A percentile compares a stretch with the other conserved stretches of the same genome.
Conservation (phyloP, 1,284 basidiomycete species). For the Trichosporon sp. region DNA sequence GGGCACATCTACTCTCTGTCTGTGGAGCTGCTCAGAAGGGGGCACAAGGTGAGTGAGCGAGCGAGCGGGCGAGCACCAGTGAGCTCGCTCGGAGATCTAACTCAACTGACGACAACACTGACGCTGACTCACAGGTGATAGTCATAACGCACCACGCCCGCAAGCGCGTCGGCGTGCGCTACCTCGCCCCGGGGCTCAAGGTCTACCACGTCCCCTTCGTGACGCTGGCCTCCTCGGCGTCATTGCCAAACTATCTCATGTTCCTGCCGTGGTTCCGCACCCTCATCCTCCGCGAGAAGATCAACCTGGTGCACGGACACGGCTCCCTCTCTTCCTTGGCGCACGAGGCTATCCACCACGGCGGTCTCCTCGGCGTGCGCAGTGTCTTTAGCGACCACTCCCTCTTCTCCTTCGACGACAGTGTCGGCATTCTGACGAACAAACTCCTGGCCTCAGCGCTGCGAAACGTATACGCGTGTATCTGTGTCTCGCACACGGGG, state of each 20-base stretch:
- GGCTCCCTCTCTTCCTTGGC: conserved; percentile 86
- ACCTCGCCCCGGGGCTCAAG: conserved; percentile 74
- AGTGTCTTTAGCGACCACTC: conserved; percentile 97
- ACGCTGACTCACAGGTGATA: conserved; percentile 68
- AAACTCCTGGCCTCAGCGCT: conserved; percentile 86
- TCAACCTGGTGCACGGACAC: conserved; percentile 89
- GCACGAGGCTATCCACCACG: conserved; percentile 86
- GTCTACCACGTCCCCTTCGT: conserved; percentile 92
- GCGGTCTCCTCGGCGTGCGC: conserved; percentile 69
- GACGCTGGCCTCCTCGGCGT: conserved; percentile 85
- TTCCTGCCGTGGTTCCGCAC: conserved; percentile 87
- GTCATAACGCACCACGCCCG: conserved; percentile 91
- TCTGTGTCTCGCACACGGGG: conserved; percentile 96
- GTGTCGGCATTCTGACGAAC: conserved; percentile 94
- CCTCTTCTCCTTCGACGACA: conserved; percentile 93
- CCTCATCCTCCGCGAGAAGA: conserved; percentile 82
- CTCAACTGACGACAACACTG: neutral
- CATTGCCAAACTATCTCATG: conserved; percentile 90
- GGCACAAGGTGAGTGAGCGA: conserved; percentile 71
- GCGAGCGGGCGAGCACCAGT: too few species aligned
- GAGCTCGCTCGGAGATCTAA: neutral
- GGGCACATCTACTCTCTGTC: conserved; percentile 93
- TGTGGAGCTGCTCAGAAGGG: conserved; percentile 75
- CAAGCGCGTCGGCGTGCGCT: conserved; percentile 82
- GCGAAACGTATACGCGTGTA: conserved; percentile 87